Base-by-base conservation (phyloP, 768 basidiomycete species). In the Russula virescens region DNA sequence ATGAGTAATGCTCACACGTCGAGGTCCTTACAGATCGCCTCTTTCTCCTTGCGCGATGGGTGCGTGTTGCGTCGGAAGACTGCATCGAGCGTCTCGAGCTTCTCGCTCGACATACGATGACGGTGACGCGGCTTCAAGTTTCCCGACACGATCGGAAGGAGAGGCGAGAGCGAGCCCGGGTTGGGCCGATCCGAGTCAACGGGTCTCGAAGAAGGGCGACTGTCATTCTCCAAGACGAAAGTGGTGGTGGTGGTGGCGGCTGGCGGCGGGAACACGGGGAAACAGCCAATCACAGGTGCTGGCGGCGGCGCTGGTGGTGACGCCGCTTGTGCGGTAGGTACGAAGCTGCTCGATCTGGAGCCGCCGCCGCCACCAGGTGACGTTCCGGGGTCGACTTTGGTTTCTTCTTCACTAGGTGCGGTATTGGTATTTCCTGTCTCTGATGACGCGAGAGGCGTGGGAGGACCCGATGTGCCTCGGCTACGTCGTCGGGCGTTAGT, bases 31-130 rank as follows among this genome's bases (percentile, higher is more conserved):
- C 79, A 76, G 45, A 80, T 75, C 5, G 64, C 62, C 18, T 72
- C 73, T 38, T 79, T 78, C 63, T 79, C 76, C n/a, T 72, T 73
- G 61, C 77, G 74, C 13, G 77, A 72, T 8, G 79, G 79, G 55
- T 80, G 79, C 1, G 76, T 72, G 11, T 72, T 75, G 1, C 62
- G 48, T 21, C 75, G 68, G 60, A 78, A 80, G 9, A 76, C 34
- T 1, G 69, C 63, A 5, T 76, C 69, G 45, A 80, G 75, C 48
- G 69, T 71, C 42, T 70, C 56, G 11, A 76, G 68, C 57, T 80
- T 78, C 5, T 73, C 69, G 25, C 70, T 69, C 5, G 79, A 73
- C 70, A 80, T 67, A 53, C 76, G 77, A 59, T 75, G 75, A 35
- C 78, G 74, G 8, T 70, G 61, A n/a, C 72, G 75, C 66, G 64